phyloP scores from a whole-genome alignment of 1,139 yeast genomes.

The Protomyces inouyei region DNA sequence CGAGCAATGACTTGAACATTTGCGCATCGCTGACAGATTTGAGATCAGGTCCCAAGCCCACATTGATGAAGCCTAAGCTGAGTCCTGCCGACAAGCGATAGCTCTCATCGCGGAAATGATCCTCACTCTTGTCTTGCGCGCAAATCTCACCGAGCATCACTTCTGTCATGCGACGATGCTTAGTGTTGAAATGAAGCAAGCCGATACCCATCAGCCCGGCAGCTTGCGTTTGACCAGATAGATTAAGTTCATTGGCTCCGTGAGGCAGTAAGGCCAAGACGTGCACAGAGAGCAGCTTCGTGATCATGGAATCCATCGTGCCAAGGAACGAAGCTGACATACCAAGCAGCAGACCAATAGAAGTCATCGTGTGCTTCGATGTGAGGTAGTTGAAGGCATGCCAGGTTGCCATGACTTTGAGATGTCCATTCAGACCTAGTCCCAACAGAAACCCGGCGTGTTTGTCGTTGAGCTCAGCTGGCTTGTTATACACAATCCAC shows the following conservation, averaged over 20 bases:
- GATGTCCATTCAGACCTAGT: slow-evolving; percentile 83
- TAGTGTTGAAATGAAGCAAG: slow-evolving; percentile 67
- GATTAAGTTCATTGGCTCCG: slow-evolving; percentile 87
- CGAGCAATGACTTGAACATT: slow-evolving; percentile 60
- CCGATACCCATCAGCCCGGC: slow-evolving; percentile 93
- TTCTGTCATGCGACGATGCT: slow-evolving; percentile 84
- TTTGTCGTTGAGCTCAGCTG: slow-evolving; percentile 63
- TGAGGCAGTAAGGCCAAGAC: slow-evolving; percentile 85
- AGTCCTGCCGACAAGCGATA: slow-evolving; percentile 86
- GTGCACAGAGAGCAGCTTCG: slow-evolving; percentile 89
- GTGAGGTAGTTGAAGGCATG: slow-evolving; percentile 90
- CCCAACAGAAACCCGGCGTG: slow-evolving; percentile 96
- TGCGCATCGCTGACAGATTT: slow-evolving; percentile 63
- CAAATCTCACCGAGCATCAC: slow-evolving; percentile 64
- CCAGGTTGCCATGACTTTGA: slow-evolving; percentile 86
- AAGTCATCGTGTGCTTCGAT: slow-evolving; percentile 78
- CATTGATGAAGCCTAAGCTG: slow-evolving; percentile 77
- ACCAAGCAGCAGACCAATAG: slow-evolving; percentile 82
- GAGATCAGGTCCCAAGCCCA: slow-evolving; percentile 68
- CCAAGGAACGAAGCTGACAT: slow-evolving; percentile 87
- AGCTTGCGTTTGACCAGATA: slow-evolving; percentile 75
- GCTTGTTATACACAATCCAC: slow-evolving; percentile 87
- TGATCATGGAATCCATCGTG: slow-evolving; percentile 76
- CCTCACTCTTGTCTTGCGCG: slow-evolving; percentile 14
- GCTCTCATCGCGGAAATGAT: slow-evolving; percentile 56